Evolutionary conservation across 2,329 filamentous ascomycete species (phyloP).

Genomic region (Macrophomina pseudophaseolina): DNA sequence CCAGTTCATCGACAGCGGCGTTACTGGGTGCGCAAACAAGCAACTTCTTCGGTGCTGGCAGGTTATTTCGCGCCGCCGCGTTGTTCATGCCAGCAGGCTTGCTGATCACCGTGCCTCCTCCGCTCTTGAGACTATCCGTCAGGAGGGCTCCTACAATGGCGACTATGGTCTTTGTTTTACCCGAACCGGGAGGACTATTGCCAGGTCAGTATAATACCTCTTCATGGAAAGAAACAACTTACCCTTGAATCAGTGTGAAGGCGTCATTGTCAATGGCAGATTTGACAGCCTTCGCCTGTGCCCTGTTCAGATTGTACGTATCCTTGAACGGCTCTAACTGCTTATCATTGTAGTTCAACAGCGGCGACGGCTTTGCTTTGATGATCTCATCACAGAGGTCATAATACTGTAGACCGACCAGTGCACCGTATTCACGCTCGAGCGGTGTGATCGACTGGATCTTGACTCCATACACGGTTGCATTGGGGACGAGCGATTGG

Average conservation of each 20-base stretch:
- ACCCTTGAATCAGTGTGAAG: conserved; percentile 94
- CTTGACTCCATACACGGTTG: conserved; percentile 75
- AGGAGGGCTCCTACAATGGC: conserved; percentile 92
- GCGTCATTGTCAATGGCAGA: conserved; percentile 95
- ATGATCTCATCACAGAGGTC: conserved; percentile 93
- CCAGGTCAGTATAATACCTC: conserved; percentile 36
- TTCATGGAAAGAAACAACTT: conserved; percentile 31
- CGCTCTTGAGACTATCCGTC: conserved; percentile 60
- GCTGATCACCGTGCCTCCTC: conserved; percentile 53
- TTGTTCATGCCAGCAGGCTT: conserved; percentile 42
- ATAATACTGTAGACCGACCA: conserved; percentile 92
- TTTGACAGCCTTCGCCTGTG: conserved; percentile 88
- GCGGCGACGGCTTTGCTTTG: conserved; percentile 84
- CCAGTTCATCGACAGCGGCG: conserved; percentile 93
- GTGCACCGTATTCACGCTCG: conserved; percentile 90
- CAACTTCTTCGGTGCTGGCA: conserved; percentile 74
- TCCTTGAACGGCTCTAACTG: conserved; percentile 70
- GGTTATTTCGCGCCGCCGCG: conserved; percentile 32
- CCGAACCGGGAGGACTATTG: conserved; percentile 83
- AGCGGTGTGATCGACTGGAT: conserved; percentile 93
- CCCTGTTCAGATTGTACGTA: conserved; percentile 84
- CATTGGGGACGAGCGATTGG: conserved; percentile 69
- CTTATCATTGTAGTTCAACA: conserved; percentile 79
- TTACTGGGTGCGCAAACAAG: conserved; percentile 98
- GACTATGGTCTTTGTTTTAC: conserved; percentile 97